Base-by-base conservation (phyloP, 2,329 filamentous ascomycete genomes). In the Fusarium beomiforme region DNA sequence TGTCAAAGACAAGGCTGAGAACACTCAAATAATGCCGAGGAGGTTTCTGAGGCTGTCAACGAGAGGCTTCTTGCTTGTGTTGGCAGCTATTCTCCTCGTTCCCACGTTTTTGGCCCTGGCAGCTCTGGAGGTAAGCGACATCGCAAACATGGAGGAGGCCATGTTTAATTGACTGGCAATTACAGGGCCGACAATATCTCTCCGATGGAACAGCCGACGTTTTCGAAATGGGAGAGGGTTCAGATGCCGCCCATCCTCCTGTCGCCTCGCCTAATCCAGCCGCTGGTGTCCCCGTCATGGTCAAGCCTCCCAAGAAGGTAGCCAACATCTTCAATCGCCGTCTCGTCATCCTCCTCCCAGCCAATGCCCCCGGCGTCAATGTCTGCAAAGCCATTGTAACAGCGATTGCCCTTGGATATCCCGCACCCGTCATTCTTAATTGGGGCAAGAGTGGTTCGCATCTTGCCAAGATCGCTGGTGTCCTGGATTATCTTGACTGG, bases 371-470 rank as follows among this genome's bases (percentile, higher is more conserved):
- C 2, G 66, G 70, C 11, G 65, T 75, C 6, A 67, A 75, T 8
- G 63, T 79, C 1, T 79, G 77, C 53, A 79, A 79, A 42, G 69
- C 72, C 44, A 70, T 78, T 26, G 51, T 74, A 19, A 77, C 75
- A 21, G 71, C 67, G 4, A 59, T 77, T 24, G 76, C 72, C 5
- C 69, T 75, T 10, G 77, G 75, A 5, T 79, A 78, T 59, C 77
- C 77, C 1, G 71, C 71, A 6, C 77, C 77, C 4, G 57, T 78
- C 8, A 74, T 78, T 33, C 57, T 78, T 24, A 79, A 79, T 58
- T 79, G 76, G 77, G 58, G 63, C 11, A 70, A 71, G 39, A 64
- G 71, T 26, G 73, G 58, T 12, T 71, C 72, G 5, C 76, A 78
- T 39, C 59, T 79, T 4, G 70, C 64, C 44, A 79, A 79, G 69